Evolutionary conservation across 331 rosid species (phyloP).

Genomic region (Telfairia occidentalis): DNA sequence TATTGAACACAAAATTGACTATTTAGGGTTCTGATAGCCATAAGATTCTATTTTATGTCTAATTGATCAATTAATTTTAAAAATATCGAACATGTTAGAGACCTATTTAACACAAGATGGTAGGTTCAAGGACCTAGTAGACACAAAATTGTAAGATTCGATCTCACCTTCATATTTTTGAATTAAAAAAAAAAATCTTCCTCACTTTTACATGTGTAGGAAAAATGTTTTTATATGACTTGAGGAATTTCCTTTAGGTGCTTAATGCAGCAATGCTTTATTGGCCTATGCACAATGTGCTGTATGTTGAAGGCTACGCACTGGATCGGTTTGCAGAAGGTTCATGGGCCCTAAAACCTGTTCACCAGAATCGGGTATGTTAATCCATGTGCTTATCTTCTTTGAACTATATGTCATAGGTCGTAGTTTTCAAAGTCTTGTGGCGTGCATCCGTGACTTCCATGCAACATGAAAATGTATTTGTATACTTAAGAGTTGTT

Average conservation of each 20-base stretch:
- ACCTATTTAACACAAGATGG: no score
- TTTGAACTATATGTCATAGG: not conserved
- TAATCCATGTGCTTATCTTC: constrained; percentile 4
- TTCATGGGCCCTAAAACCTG: constrained; percentile 70
- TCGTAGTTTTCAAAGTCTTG: not conserved
- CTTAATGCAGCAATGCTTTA: constrained; percentile 90
- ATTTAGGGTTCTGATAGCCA: no score
- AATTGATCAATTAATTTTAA: no score
- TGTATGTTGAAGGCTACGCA: constrained; percentile 86
- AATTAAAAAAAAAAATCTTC: not conserved
- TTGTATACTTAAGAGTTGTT: not conserved
- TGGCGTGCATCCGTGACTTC: not conserved
- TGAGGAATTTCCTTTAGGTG: constrained; percentile 29
- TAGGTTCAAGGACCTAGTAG: no score
- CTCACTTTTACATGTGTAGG: not conserved
- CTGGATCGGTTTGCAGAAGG: constrained; percentile 85
- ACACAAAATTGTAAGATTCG: no score
- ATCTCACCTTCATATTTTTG: no score
- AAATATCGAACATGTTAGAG: no score
- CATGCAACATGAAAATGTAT: not conserved
- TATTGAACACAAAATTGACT: no score
- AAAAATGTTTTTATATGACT: not conserved
- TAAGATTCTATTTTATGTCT: no score
- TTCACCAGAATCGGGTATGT: constrained; percentile 68
- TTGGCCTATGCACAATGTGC: constrained; percentile 73